Evolutionary conservation across 345 rosid genomes (phyloP).

Genomic region (Aquilaria malaccensis): DNA sequence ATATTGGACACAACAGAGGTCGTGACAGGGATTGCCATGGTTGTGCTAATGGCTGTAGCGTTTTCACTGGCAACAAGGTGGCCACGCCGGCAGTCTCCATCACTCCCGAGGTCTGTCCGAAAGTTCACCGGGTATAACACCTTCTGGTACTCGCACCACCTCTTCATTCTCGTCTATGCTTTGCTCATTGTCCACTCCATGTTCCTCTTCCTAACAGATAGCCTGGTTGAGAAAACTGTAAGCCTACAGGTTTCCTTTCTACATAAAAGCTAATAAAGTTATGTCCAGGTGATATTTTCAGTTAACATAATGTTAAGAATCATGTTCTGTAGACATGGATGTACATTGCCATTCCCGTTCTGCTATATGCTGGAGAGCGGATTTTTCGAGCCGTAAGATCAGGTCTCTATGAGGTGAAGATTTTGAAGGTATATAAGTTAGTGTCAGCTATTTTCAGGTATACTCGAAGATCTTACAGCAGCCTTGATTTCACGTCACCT

Average conservation of each 20-base stretch:
- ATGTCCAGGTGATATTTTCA: neutral
- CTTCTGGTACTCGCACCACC: conserved; percentile 63
- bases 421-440: conserved; percentile 24
- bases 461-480: neutral
- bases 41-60: conserved; percentile 41
- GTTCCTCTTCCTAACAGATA: conserved; percentile 48
- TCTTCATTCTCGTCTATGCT: conserved; percentile 39
- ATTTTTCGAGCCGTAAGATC: conserved; percentile 38
- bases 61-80: conserved; percentile 50
- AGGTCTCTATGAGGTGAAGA: conserved; percentile 20
- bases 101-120: conserved; percentile 37
- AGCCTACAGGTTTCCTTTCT: neutral
- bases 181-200: conserved; percentile 51
- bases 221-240: conserved; percentile 38
- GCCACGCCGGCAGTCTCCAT: conserved; percentile 37
- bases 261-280: neutral
- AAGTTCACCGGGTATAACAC: conserved; percentile 42
- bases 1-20: conserved; percentile 43
- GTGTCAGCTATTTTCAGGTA: neutral
- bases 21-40: conserved; percentile 46
- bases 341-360: conserved; percentile 44
- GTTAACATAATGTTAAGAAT: neutral
- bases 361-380: conserved; percentile 46
- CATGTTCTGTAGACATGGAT: conserved; percentile 41
- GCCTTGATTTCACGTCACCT: too few species aligned